Evolutionary conservation across 164 flowering plant genomes (phyloP).

Genomic region (Piper betle): DNA sequence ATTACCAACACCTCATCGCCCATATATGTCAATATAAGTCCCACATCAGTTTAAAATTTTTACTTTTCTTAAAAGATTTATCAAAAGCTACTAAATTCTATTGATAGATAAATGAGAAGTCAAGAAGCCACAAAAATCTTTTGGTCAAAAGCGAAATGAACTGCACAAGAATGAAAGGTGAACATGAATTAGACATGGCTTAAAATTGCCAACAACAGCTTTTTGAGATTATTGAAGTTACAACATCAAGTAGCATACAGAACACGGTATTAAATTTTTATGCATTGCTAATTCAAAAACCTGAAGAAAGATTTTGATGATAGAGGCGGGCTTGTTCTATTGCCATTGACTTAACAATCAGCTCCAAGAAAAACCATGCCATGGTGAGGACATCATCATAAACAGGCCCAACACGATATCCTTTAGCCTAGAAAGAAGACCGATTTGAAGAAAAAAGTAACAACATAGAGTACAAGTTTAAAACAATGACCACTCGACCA

Average conservation of each 20-base stretch:
- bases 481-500: neutral
- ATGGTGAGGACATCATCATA: slow-evolving; percentile 98
- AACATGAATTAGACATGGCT: no score
- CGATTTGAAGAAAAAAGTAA: neutral
- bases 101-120: neutral
- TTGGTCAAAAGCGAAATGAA: neutral
- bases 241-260: neutral
- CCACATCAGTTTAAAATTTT: no score
- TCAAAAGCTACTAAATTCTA: neutral
- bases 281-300: slow-evolving; percentile 18
- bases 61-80: neutral
- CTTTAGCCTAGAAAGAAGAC: slow-evolving; percentile 69
- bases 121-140: no score
- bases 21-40: no score
- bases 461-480: neutral
- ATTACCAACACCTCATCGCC: no score
- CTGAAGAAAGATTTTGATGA: slow-evolving; percentile 71
- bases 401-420: slow-evolving; percentile 99
- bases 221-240: neutral
- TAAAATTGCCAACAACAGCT: neutral
- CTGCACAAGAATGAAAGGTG: neutral
- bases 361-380: slow-evolving; percentile 99
- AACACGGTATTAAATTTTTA: neutral
- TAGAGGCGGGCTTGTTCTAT: slow-evolving; percentile 83
- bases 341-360: slow-evolving; percentile 95